phyloP scores from a whole-genome alignment of 2,329 filamentous ascomycete genomes.

The Sodiomyces alkalinus region DNA sequence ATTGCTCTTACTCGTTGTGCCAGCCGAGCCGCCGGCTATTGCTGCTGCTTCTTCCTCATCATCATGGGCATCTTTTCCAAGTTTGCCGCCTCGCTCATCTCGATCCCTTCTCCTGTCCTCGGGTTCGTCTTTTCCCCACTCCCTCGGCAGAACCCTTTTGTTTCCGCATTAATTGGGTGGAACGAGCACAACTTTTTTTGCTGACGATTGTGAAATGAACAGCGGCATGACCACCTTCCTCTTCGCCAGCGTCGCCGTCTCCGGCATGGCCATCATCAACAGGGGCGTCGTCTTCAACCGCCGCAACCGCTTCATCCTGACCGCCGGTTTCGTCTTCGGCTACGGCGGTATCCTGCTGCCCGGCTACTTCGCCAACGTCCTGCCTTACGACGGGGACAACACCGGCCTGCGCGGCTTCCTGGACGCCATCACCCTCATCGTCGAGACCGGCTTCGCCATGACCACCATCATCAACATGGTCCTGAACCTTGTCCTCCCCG shows the following conservation, averaged over 20 bases:
- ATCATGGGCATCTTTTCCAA: slow-evolving; percentile 74
- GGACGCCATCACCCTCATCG: slow-evolving; percentile 56
- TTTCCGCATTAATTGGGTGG: too few relatives aligned
- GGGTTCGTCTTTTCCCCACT: too few relatives aligned
- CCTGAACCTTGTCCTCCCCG: slow-evolving; percentile 57
- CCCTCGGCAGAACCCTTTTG: too few relatives aligned
- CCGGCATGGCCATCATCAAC: slow-evolving; percentile 61
- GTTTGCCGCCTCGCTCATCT: slow-evolving; percentile 63
- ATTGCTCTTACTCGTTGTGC: slow-evolving; percentile 71
- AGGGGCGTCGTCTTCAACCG: slow-evolving; percentile 58
- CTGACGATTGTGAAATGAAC: too few relatives aligned
- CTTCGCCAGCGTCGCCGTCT: slow-evolving; percentile 61
- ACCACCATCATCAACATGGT: slow-evolving; percentile 58
- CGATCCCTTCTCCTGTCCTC: slow-evolving; percentile 53
- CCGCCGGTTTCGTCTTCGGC: slow-evolving; percentile 57
- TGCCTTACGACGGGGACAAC: slow-evolving; percentile 57
- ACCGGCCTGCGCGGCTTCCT: slow-evolving; percentile 55
- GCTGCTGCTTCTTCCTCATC: slow-evolving; percentile 60
- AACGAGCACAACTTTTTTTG: too few relatives aligned
- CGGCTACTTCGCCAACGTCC: slow-evolving; percentile 54
- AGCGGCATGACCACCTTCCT: slow-evolving; percentile 67
- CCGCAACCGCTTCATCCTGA: slow-evolving; percentile 69
- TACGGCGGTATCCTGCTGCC: slow-evolving; percentile 54
- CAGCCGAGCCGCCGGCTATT: slow-evolving; percentile 67
- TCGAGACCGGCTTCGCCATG: slow-evolving; percentile 63